Base-by-base conservation (phyloP, 2,329 filamentous ascomycete species). In the Ophiostoma perfectum region DNA sequence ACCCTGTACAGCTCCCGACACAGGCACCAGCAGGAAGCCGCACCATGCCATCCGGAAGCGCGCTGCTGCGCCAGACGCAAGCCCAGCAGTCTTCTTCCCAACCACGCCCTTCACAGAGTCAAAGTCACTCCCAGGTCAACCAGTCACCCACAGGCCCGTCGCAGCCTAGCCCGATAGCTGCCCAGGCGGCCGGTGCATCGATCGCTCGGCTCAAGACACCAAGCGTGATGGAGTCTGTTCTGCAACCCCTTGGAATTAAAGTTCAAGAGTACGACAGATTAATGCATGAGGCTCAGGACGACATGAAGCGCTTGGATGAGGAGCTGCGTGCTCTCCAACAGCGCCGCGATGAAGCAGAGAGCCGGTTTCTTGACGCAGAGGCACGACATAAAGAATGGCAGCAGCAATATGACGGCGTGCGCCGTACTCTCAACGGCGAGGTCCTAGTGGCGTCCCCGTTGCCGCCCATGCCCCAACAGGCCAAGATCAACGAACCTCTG, bases 261-360 rank as follows among this genome's bases (percentile, higher is more conserved):
- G 63, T 64, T 9, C 63, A 64, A 36, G 63, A 64, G 42, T 64
- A 64, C 18, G 63, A 64, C 63, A 44, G 63, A 44, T 42, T 64
- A 9, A 64, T 64, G 63, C 63, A 44, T n/a, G 41, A 64, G 41
- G 63, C 63, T 1, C 63, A 47, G 8, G 63, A 64, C 11, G 42
- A 64, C 42, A 64, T 64, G 63, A 44, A 64, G 42, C 63, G 42
- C 8, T 42, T 64, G 6, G 63, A 64, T 27, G 63, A 64, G 41
- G 63, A 64, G 42, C n/a, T 64, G n/a, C 63, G 42, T 18, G 63
- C 63, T 36, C 42, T 64, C 4, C 63, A 64, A 14, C n/a, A 36
- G 27, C 42, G 42, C 2, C 63, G 63, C 11, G 63, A 64, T 12
- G 63, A 64, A 16, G 63, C 63, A 12, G 63, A 64, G n/a, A 64